Evolutionary conservation across 306 rosid genomes (phyloP), one percentile per base, ranked within the genome.

Genomic region (Lathyrus tuberosus): DNA sequence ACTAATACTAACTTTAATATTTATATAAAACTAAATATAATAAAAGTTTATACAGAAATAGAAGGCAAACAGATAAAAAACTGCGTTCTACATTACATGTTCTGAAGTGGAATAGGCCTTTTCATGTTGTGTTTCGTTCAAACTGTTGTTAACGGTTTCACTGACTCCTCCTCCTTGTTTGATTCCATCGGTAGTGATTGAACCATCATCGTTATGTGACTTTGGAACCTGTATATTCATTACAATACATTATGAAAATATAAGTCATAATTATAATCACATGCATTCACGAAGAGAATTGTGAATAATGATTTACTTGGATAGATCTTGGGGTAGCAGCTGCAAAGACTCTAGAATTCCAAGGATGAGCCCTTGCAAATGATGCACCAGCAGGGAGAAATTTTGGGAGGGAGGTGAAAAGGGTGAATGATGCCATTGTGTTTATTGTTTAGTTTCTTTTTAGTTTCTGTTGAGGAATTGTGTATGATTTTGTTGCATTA

Each of bases 351-450:
- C 70, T 61, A 4, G 81, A 73, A 15, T 86, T 82, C 80, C 80
- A 69, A 13, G 76, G 56, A 76, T 64, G 69, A 56, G 79, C 79
- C 48, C 75, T 82, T 2, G 82, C 84, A 71, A 83, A 75, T 14
- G 78, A 7, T 54, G 79, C 82, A 22, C 86, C 87, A 41, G 66
- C 78, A 64, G 71, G 78, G 48, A 85, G 80, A 70, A 79, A 71
- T 78, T 81, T 84, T 60, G 81, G 77, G 83, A 84, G 73, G 54
- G 72, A 70, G 78, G 65, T 76, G 47, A 77, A 46, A 14, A 82
- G 57, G 76, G 71, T 80, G 61, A 70, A 71, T 72, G 73, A 69
- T 70, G 90, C 84, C 96, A 90, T 90, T 44, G 56, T 73, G 8
- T 20, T 41, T 13, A 67, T 26, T 37, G 3, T 11, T 57, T 79